Conservation (phyloP, 768 basidiomycete genomes). For the Lactarius sp. region DNA sequence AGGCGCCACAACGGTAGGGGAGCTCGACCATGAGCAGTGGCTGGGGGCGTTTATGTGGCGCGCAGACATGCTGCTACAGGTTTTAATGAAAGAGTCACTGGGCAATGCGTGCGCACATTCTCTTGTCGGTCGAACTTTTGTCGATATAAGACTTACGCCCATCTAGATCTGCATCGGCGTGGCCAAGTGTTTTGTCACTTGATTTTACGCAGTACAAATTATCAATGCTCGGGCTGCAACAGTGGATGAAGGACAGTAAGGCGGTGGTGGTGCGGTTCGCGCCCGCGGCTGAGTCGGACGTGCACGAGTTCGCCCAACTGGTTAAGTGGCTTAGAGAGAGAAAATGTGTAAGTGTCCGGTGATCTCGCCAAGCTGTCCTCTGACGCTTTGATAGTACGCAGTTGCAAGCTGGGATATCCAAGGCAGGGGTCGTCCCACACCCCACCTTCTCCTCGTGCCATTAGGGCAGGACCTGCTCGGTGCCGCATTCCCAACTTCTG, state of each 20-base stretch:
- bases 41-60: no score
- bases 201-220: no score
- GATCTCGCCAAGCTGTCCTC: neutral
- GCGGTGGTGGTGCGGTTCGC: neutral
- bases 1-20: neutral
- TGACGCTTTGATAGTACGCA: constrained; percentile 2
- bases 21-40: neutral
- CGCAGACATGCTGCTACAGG: no score
- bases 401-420: constrained; percentile 4
- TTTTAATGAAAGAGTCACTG: no score
- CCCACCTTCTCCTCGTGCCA: constrained; percentile 7
- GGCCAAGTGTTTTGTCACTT: no score
- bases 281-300: neutral
- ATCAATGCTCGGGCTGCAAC: no score
- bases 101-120: no score
- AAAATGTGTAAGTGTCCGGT: constrained; percentile 1
- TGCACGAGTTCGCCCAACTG: neutral
- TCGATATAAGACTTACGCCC: no score
- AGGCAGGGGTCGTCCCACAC: neutral
- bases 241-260: no score
- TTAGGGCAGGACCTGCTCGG: neutral
- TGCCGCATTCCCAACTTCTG: constrained; percentile 5
- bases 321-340: neutral
- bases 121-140: no score
- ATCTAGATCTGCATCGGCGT: no score